Percentiles rank a stretch among this genome's conserved stretches.
These are phyloP conservation scores for Eurotiales sp. DNA, from an alignment of 2,329 filamentous ascomycete genomes.

Conservation along the genomic window DNA sequence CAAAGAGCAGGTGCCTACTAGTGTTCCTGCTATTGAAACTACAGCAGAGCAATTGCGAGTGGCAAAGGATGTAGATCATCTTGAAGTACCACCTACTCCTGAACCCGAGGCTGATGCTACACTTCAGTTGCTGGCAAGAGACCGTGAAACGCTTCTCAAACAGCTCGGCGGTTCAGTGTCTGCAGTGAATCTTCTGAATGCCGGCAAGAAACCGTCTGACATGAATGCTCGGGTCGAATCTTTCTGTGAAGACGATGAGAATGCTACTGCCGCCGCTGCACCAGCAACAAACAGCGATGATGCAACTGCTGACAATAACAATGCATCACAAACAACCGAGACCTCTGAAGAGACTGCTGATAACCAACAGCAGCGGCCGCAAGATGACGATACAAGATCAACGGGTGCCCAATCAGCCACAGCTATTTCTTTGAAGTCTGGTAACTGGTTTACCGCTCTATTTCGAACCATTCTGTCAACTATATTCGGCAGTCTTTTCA, in stretches of 20 bases:
- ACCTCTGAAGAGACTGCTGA: conserved; percentile 6
- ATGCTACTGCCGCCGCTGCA: conserved; percentile 1
- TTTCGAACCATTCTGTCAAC: conserved; percentile 38
- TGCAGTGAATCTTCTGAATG: conserved; percentile 58
- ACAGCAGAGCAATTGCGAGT: conserved; percentile 24
- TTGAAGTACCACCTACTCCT: conserved; percentile 24
- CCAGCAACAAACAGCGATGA: conserved; percentile 9
- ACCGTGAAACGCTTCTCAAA: conserved; percentile 31
- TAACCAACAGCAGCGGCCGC: not conserved
- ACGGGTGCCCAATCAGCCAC: conserved; percentile 34
- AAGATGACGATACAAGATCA: conserved; percentile 13
- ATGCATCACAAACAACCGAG: conserved; percentile 5
- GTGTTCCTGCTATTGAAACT: conserved; percentile 15
- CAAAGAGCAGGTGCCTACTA: conserved; percentile 1
- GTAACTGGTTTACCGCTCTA: conserved; percentile 40
- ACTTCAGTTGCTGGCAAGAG: conserved; percentile 29
- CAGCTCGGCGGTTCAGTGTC: conserved; percentile 30
- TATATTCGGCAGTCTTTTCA: conserved; percentile 39
- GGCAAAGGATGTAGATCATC: conserved; percentile 15
- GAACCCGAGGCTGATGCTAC: conserved; percentile 30
- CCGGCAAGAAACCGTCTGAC: conserved; percentile 69
- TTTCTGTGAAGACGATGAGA: conserved; percentile 11
- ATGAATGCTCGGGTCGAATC: conserved; percentile 64
- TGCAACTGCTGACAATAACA: conserved; percentile 12
- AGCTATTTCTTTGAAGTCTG: conserved; percentile 36